Conservation (phyloP, 345 rosid species). For the Citrus medica region DNA sequence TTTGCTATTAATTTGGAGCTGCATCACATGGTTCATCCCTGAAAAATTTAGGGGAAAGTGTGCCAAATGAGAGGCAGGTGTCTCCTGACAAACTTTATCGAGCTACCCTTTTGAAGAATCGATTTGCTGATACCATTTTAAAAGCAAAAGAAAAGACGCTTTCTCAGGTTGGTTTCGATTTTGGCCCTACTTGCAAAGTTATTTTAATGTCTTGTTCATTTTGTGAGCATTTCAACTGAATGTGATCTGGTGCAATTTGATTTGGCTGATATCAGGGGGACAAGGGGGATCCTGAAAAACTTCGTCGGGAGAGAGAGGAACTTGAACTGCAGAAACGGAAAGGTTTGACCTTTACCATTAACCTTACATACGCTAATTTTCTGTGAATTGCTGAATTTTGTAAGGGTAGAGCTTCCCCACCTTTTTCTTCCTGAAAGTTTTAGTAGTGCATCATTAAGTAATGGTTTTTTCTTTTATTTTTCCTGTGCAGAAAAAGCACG, state of each 20-base stretch:
- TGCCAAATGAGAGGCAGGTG: conserved; percentile 58
- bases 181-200: conserved; percentile 1
- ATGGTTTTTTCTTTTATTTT: background rate
- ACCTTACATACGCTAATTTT: background rate
- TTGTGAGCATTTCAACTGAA: conserved; percentile 7
- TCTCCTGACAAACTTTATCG: conserved; percentile 82
- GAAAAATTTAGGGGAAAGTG: conserved; percentile 66
- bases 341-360: conserved; percentile 38
- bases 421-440: no score
- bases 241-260: conserved; percentile 10
- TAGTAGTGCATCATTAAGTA: background rate
- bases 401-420: background rate
- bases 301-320: conserved; percentile 79
- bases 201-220: background rate
- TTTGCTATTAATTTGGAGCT: conserved; percentile 24
- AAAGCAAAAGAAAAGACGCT: conserved; percentile 91
- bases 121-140: conserved; percentile 92
- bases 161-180: conserved; percentile 51
- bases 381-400: background rate
- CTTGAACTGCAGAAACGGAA: conserved; percentile 71
- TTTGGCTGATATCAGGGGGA: conserved; percentile 50
- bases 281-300: conserved; percentile 77
- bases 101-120: conserved; percentile 73
- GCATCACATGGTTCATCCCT: conserved; percentile 34
- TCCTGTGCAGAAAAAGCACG: conserved; percentile 74